phyloP scores from a whole-genome alignment of 768 basidiomycete genomes.

The Dacryopinax primogenitus region DNA sequence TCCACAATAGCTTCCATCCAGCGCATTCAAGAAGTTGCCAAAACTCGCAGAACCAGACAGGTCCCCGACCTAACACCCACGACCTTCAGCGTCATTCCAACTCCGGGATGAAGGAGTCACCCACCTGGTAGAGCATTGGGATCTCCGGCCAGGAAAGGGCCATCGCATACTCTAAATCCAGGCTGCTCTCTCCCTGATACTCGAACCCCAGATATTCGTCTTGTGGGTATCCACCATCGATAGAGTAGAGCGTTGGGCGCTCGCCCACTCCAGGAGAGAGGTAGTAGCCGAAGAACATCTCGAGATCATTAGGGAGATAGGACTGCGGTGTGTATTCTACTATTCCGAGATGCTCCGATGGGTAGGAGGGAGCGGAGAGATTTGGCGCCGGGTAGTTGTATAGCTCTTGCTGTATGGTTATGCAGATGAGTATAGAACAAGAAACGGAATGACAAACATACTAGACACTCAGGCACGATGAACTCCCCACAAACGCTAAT shows the following conservation, averaged over 20 bases:
- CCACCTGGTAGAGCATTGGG: constrained; percentile 28
- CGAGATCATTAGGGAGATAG: constrained; percentile 32
- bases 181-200: constrained; percentile 53
- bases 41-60: background rate
- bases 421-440: background rate
- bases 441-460: no score
- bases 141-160: constrained; percentile 23
- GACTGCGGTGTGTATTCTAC: constrained; percentile 42
- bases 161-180: constrained; percentile 42
- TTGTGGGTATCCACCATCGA: constrained; percentile 26
- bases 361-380: constrained; percentile 15
- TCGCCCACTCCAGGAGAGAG: constrained; percentile 31
- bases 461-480: background rate
- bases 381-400: background rate
- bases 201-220: constrained; percentile 25
- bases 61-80: no score
- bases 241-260: constrained; percentile 28
- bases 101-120: constrained; percentile 16
- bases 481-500: constrained; percentile 1
- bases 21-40: constrained; percentile 25
- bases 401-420: background rate
- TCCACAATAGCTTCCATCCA: constrained; percentile 29
- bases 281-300: constrained; percentile 33
- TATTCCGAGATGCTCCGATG: constrained; percentile 43
- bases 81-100: no score